Evolutionary conservation across 176 grass and related monocot genomes (phyloP).

Genomic region (Aegilops speltoides): DNA sequence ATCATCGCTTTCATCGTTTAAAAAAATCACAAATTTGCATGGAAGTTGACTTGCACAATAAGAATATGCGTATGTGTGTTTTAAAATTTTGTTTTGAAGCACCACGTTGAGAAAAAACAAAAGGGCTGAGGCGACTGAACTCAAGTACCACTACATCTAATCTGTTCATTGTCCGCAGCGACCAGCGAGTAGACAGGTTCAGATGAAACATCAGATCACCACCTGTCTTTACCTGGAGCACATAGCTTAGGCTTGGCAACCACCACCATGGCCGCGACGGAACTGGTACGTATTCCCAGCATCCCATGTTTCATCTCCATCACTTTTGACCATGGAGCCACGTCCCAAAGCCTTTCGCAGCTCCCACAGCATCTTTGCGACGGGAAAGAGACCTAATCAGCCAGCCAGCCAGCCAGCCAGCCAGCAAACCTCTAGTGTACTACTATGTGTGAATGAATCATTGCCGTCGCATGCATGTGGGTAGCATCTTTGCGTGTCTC

Average conservation of each 20-base stretch:
- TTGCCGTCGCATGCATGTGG: conserved; percentile 28
- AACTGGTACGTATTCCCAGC: background rate
- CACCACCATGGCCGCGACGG: background rate
- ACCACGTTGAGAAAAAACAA: too few species aligned
- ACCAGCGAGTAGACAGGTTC: background rate
- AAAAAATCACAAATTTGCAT: background rate
- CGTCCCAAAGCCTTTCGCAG: conserved; percentile 15
- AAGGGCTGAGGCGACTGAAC: background rate
- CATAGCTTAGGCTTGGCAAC: background rate
- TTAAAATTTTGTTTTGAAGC: too few species aligned
- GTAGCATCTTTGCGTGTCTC: conserved; percentile 36
- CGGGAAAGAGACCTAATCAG: conserved; percentile 2
- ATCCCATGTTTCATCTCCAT: background rate
- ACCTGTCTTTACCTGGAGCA: background rate
- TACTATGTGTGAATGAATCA: conserved; percentile 12
- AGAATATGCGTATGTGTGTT: background rate
- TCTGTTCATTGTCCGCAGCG: background rate
- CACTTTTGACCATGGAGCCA: background rate
- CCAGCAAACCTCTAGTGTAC: background rate
- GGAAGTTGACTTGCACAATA: background rate
- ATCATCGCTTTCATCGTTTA: too few species aligned
- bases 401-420: background rate
- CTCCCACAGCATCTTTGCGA: conserved; percentile 26
- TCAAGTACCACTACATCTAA: too few species aligned
- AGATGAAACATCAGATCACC: background rate